Evolutionary conservation across 169 alveolate species (phyloP), one percentile per base, ranked within the genome.

Genomic region (Plasmodium reichenowi): DNA sequence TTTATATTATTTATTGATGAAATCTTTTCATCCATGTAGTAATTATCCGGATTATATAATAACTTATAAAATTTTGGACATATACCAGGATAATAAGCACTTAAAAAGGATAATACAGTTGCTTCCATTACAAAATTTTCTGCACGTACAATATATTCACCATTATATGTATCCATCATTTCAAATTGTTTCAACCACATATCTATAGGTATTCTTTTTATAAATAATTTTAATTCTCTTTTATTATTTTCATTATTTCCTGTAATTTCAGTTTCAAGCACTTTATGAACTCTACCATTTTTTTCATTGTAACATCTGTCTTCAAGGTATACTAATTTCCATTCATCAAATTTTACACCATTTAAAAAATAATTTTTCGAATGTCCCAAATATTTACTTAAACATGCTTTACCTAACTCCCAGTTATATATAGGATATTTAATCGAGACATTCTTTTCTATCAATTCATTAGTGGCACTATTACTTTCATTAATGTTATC

Each of bases 41-140:
- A 54, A 24, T 20, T 78, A 62, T 92, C 95, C 2, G 70, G 71
- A 38, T 93, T 94, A 29, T 92, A 93, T 24, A 94, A 74, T 52
- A 94, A 73, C 1, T 94, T 93, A 43, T 83, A 86, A 47, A 94
- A 91, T 10, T 90, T 93, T 8, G 96, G 95, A 26, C 94, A 88
- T 72, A 92, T 87, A 22, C 93, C 92, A 20, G 78, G 90, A 47
- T 92, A 87, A 5, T 59, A 66, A 15, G 50, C 89, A 78, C 56
- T 78, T 56, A 78, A 45, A 58, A 93, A 94, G 5, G 97, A 94
- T 38, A 93, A 88, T 6, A 93, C 90, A 7, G 95, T 94, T 10
- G 97, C 97, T 60, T 94, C 97, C 92, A 92, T 93, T 2, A 94
- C 97, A 72, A 93, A 94, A 62, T 94, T 94, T 32, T 94, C 97